phyloP scores from a whole-genome alignment of 192 early-diverging fungal species.

The Umbelopsis isabellina region DNA sequence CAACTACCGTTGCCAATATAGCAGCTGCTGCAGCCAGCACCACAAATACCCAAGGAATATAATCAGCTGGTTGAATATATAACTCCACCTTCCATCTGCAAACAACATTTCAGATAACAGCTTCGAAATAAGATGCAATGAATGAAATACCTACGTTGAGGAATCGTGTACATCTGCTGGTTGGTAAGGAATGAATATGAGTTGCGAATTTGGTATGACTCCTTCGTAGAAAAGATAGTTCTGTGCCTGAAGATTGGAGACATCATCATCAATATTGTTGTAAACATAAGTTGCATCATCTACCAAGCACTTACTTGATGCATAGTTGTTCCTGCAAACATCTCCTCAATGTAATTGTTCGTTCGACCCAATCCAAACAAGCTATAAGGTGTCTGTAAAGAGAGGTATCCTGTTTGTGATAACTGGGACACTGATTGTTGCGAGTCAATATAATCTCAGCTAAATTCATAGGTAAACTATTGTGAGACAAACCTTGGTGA shows the following conservation, averaged over 20 bases:
- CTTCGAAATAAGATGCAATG: background rate
- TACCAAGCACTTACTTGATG: slow-evolving; percentile 48
- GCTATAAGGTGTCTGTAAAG: slow-evolving; percentile 78
- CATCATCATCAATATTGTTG: background rate
- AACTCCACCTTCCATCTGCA: slow-evolving; percentile 83
- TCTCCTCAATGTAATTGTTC: slow-evolving; percentile 94
- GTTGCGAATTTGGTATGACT: slow-evolving; percentile 91
- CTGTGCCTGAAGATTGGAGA: slow-evolving; percentile 32
- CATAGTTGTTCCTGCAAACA: slow-evolving; percentile 81
- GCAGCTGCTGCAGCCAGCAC: slow-evolving; percentile 70
- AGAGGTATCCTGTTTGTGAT: slow-evolving; percentile 77
- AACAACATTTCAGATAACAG: slow-evolving; percentile 1
- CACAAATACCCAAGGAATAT: slow-evolving; percentile 81
- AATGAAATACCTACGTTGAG: slow-evolving; percentile 40
- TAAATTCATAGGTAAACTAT: background rate
- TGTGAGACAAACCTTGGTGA: slow-evolving; percentile 57
- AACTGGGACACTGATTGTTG: slow-evolving; percentile 66
- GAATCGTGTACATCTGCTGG: slow-evolving; percentile 45
- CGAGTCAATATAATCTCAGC: background rate
- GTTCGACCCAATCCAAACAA: slow-evolving; percentile 90
- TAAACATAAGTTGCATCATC: background rate
- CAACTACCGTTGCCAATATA: slow-evolving; percentile 73
- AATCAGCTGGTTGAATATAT: slow-evolving; percentile 87
- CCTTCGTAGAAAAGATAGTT: slow-evolving; percentile 75
- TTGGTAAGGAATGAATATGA: slow-evolving; percentile 85